These are phyloP conservation scores for Pseudogymnoascus sp. DNA, from an alignment of 2,329 filamentous ascomycete species.

Conservation along the genomic window DNA sequence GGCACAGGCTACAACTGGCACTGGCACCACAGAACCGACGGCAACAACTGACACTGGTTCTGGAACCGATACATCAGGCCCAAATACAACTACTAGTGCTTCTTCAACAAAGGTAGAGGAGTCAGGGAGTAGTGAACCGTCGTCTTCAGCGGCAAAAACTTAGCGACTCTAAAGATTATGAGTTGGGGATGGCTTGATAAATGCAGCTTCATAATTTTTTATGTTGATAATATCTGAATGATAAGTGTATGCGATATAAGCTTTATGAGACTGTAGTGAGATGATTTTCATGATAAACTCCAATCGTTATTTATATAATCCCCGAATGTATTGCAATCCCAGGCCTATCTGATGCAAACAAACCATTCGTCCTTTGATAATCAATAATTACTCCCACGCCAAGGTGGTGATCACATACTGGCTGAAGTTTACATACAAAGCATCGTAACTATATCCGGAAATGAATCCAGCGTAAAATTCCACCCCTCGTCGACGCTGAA, in stretches of 20 bases:
- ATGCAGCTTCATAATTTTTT: neutral
- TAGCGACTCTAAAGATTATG: neutral
- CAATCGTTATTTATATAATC: neutral
- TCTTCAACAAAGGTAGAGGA: neutral
- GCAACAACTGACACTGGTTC: no score
- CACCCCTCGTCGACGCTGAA: neutral
- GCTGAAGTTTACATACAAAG: no score
- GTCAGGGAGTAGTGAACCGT: neutral
- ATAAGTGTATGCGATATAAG: neutral
- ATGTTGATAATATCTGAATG: neutral
- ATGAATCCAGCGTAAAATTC: neutral
- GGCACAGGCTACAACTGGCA: no score
- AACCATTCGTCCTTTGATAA: neutral
- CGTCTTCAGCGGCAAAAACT: neutral
- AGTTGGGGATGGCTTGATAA: neutral
- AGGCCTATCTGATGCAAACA: neutral
- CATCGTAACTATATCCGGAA: neutral
- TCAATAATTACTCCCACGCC: neutral
- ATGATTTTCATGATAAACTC: neutral
- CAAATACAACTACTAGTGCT: neutral
- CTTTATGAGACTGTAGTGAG: neutral
- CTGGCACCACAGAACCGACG: no score
- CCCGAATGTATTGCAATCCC: neutral
- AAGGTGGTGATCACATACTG: neutral
- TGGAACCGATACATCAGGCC: neutral